A percentile compares a stretch with the other conserved stretches of the same genome.
These are phyloP conservation scores for Aspergillus ibericus DNA, from an alignment of 2,329 filamentous ascomycete species.

Conservation along the genomic window DNA sequence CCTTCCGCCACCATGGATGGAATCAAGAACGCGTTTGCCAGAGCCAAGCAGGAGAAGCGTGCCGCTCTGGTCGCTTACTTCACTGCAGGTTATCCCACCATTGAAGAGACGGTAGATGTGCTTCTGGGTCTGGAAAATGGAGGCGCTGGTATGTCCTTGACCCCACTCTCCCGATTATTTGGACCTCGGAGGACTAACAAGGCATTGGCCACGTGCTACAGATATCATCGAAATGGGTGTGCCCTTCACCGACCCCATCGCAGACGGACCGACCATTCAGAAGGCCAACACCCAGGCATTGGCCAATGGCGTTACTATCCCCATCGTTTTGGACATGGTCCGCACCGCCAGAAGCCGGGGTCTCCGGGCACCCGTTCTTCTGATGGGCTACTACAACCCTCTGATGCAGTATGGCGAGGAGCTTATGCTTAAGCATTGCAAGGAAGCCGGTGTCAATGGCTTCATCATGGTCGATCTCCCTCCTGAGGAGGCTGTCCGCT, in stretches of 20 bases:
- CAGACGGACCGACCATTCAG: slow-evolving; percentile 96
- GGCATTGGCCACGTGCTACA: slow-evolving; percentile 35
- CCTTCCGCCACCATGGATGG: slow-evolving; percentile 47
- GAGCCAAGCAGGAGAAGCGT: slow-evolving; percentile 60
- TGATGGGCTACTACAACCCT: slow-evolving; percentile 99
- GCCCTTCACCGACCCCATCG: slow-evolving; percentile 97
- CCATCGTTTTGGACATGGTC: slow-evolving; percentile 77
- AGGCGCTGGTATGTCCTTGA: slow-evolving; percentile 67
- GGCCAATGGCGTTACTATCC: slow-evolving; percentile 81
- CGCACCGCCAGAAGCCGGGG: slow-evolving; percentile 75
- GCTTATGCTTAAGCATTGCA: slow-evolving; percentile 78
- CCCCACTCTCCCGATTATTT: not conserved
- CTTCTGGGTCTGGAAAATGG: slow-evolving; percentile 88
- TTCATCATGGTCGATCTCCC: slow-evolving; percentile 96
- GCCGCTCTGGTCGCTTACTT: slow-evolving; percentile 92
- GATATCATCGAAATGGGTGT: slow-evolving; percentile 95
- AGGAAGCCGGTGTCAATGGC: slow-evolving; percentile 82
- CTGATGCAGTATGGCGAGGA: slow-evolving; percentile 93
- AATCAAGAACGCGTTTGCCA: slow-evolving; percentile 58
- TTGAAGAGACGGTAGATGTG: slow-evolving; percentile 79
- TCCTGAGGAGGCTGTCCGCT: slow-evolving; percentile 92
- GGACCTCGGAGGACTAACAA: not conserved
- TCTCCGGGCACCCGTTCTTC: slow-evolving; percentile 76
- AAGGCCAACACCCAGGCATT: slow-evolving; percentile 90
- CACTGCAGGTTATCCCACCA: slow-evolving; percentile 85